A percentile compares a stretch with the other conserved stretches of the same genome.
Conservation (phyloP, 208 protist species). For the Perkinsela sp. region DNA sequence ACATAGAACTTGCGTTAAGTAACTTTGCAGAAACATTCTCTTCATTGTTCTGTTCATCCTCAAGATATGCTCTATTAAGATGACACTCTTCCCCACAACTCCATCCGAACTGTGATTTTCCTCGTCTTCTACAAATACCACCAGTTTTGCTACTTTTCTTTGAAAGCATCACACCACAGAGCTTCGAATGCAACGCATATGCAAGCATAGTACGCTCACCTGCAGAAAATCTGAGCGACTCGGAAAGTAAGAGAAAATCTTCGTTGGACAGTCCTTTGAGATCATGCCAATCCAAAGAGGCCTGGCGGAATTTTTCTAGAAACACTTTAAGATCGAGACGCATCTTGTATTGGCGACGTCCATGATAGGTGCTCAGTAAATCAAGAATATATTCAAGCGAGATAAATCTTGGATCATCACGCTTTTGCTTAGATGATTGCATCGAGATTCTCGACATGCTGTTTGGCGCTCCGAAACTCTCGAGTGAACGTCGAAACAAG, state of each 20-base stretch:
- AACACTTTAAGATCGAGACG: constrained; percentile 12
- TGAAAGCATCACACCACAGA: constrained; percentile 40
- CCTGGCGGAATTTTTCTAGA: constrained; percentile 13
- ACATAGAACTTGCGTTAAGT: constrained; percentile 16
- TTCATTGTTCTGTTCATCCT: constrained; percentile 22
- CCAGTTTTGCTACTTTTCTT: constrained; percentile 19
- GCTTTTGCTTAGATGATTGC: too few species aligned
- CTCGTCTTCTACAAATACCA: constrained; percentile 25
- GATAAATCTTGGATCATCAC: neutral
- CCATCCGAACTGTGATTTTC: constrained; percentile 34
- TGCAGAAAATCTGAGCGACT: constrained; percentile 12
- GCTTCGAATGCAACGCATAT: constrained; percentile 18
- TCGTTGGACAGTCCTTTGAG: constrained; percentile 24
- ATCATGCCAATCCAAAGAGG: constrained; percentile 56
- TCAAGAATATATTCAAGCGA: constrained; percentile 23
- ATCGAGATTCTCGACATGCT: too few species aligned
- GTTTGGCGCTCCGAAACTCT: too few species aligned
- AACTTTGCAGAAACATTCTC: constrained; percentile 22
- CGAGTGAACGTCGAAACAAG: too few species aligned
- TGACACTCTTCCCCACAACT: constrained; percentile 40
- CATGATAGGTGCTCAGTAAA: constrained; percentile 30
- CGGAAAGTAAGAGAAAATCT: constrained; percentile 22
- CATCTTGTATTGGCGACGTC: constrained; percentile 54
- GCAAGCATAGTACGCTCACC: constrained; percentile 24
- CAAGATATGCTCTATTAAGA: constrained; percentile 56